Evolutionary conservation across 306 rosid species (phyloP), one percentile per base, ranked within the genome.

Genomic region (Fagus crenata): DNA sequence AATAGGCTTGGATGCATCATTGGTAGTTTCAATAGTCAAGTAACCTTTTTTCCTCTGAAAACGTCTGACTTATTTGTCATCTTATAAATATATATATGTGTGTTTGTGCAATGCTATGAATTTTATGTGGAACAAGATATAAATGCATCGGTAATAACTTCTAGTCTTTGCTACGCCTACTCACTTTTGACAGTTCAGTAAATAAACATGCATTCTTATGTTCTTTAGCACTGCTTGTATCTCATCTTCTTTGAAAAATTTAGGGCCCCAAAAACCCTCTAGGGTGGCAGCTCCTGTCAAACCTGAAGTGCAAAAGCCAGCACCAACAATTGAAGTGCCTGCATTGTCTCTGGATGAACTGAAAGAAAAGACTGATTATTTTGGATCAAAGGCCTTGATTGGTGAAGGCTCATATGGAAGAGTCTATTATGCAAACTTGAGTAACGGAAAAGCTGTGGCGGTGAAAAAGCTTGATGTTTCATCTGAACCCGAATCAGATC

Each of bases 371-470:
- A 93, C 99, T 60, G 99, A 93, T 77, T 92, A 96, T 85, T 96
- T 96, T 73, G 99, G 98, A 61, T 96, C 99, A 17, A 91, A 93
- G 88, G 93, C 98, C 56, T 82, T 96, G 89, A 96, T 96, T 49
- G 99, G 99, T 71, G 99, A 96, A 88, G 99, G 99, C 73, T 96
- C 99, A 2, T 96, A 93, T 69, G 99, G 98, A 78, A 92, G 99
- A 81, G 98, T 96, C 69, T 96, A 96, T 82, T 91, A 76, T 77
- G 98, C 99, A 76, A 93, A 85, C 83, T 80, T 96, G 78, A 87
- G 82, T 73, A 86, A 75, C 81, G 98, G 88, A 65, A 86, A 87
- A 83, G 90, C 90, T 68, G 96, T 96, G 49, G 99, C 99, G 5
- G 93, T 96, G 77, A 96, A 96, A 81, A 96, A 96, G 86, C 99